phyloP scores from a whole-genome alignment of 768 basidiomycete species.

The Suillus fuscotomentosus region DNA sequence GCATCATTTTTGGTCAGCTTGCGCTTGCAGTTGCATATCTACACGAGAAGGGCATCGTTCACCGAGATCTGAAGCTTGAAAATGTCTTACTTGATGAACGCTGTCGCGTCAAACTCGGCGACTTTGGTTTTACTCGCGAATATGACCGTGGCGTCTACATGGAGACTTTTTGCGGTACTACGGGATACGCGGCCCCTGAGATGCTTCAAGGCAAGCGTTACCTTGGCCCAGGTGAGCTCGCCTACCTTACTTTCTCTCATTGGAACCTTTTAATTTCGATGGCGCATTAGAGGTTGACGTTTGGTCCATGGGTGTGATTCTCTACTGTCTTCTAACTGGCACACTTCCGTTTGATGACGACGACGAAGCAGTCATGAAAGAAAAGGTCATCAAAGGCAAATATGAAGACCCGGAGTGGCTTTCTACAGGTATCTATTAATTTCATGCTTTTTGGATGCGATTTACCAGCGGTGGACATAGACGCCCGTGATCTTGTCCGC shows the following conservation, averaged over 20 bases:
- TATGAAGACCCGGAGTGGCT: constrained; percentile 95
- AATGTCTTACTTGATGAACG: constrained; percentile 91
- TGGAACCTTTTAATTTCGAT: constrained; percentile 11
- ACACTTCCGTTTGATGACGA: constrained; percentile 91
- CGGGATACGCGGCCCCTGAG: constrained; percentile 91
- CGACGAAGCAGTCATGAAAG: constrained; percentile 79
- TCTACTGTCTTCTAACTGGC: constrained; percentile 87
- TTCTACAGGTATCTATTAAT: constrained; percentile 59
- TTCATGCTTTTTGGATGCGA: constrained; percentile 4
- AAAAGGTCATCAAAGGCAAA: constrained; percentile 78
- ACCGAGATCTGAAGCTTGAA: constrained; percentile 95
- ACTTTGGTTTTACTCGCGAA: constrained; percentile 94
- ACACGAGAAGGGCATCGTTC: constrained; percentile 91
- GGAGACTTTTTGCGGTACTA: constrained; percentile 96
- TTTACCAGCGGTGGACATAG: constrained; percentile 37
- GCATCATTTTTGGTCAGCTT: constrained; percentile 91
- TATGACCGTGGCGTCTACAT: constrained; percentile 75
- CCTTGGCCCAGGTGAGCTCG: constrained; percentile 73
- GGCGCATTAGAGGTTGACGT: constrained; percentile 77
- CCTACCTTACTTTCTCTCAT: not conserved
- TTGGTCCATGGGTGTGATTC: constrained; percentile 92
- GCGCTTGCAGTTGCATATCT: constrained; percentile 92
- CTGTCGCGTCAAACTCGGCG: constrained; percentile 89
- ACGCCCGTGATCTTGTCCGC: constrained; percentile 81
- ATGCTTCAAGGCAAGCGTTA: constrained; percentile 89